These are phyloP conservation scores for Vitis vinifera DNA, from an alignment of 164 flowering plant genomes.

Conservation along the genomic window DNA sequence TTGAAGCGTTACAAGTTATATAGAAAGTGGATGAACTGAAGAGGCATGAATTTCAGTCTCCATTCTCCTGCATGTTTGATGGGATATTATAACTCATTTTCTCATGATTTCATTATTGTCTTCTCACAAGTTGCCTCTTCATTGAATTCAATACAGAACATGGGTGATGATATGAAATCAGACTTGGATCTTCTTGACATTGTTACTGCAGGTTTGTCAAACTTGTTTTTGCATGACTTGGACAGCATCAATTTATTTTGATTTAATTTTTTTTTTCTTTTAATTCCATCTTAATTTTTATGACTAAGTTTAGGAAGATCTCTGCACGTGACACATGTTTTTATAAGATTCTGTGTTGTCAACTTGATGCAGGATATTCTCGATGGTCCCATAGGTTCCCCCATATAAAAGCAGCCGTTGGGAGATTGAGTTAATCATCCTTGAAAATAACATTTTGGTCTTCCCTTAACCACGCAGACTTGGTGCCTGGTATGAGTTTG, in stretches of 20 bases:
- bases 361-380: slow-evolving; percentile 49
- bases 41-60: too few species aligned
- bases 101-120: neutral
- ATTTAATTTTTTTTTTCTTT: too few species aligned
- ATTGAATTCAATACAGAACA: slow-evolving; percentile 11
- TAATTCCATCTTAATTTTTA: too few species aligned
- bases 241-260: neutral
- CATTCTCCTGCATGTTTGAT: too few species aligned
- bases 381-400: slow-evolving; percentile 74
- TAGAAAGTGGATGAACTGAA: neutral
- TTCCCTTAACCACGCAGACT: too few species aligned
- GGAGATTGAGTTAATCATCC: slow-evolving; percentile 17
- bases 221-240: neutral
- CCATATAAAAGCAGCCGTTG: slow-evolving; percentile 45
- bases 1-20: neutral
- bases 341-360: neutral
- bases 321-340: too few species aligned
- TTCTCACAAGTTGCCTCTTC: neutral
- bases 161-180: slow-evolving; percentile 25
- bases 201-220: slow-evolving; percentile 42
- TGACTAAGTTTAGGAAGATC: too few species aligned
- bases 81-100: neutral
- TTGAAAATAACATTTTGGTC: neutral
- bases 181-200: slow-evolving; percentile 67
- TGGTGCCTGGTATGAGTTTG: too few species aligned